Percentiles rank a stretch among this genome's conserved stretches.
Evolutionary conservation across 169 alveolate species (phyloP).

Genomic region (Plasmodium knowlesi): DNA sequence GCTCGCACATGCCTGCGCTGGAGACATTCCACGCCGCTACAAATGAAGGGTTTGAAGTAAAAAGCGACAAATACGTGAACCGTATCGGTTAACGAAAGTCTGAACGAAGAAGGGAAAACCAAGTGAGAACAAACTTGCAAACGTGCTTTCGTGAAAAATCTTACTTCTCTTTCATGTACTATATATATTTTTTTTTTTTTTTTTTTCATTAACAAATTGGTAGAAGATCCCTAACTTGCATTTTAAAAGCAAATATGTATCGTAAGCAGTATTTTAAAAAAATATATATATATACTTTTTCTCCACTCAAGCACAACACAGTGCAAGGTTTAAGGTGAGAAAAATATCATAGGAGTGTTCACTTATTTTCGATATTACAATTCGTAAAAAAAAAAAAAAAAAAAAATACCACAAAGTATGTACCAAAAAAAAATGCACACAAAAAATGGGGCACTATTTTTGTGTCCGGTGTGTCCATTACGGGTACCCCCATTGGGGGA

Average conservation of each 20-base stretch:
- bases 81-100: neutral
- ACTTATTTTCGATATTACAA: neutral
- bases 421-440: neutral
- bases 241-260: slow-evolving; percentile 6
- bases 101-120: neutral
- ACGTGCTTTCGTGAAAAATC: neutral
- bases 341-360: neutral
- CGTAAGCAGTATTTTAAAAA: neutral
- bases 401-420: neutral
- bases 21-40: neutral
- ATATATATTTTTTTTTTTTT: neutral
- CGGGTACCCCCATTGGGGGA: neutral
- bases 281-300: neutral
- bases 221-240: slow-evolving; percentile 14
- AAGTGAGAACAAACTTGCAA: neutral
- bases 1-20: neutral
- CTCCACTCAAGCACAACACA: neutral
- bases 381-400: neutral
- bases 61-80: neutral
- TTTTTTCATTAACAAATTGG: slow-evolving; percentile 15
- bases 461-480: neutral
- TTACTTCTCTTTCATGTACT: neutral
- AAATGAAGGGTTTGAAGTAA: neutral
- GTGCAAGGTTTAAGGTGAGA: neutral
- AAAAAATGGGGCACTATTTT: neutral